phyloP scores from a whole-genome alignment of 352 stramenopile species.

The Globisporangium echinulatum region DNA sequence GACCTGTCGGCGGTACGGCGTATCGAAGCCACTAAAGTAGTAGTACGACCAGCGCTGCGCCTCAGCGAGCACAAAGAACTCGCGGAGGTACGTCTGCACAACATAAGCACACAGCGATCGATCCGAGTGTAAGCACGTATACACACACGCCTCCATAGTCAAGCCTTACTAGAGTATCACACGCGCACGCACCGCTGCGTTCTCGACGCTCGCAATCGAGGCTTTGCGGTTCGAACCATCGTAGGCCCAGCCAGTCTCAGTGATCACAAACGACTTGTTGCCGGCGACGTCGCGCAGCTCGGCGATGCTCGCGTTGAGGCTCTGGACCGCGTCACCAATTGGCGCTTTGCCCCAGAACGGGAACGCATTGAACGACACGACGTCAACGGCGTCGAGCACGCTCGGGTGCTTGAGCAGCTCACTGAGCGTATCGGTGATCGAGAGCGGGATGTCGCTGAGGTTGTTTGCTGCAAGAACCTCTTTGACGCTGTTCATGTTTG shows the following conservation, averaged over 20 bases:
- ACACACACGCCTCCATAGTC: too few species aligned
- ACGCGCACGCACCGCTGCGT: constrained; percentile 17
- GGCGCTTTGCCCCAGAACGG: constrained; percentile 56
- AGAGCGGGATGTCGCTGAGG: constrained; percentile 35
- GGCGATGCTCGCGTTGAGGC: constrained; percentile 43
- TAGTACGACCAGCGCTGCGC: constrained; percentile 27
- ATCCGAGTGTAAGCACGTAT: too few species aligned
- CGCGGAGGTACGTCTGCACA: constrained; percentile 38
- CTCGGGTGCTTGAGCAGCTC: constrained; percentile 42
- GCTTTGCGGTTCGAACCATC: constrained; percentile 24
- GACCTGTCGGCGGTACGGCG: constrained; percentile 17
- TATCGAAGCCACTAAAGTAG: constrained; percentile 28
- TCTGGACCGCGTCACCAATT: constrained; percentile 25
- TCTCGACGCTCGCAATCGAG: constrained; percentile 26
- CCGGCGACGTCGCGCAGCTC: constrained; percentile 23
- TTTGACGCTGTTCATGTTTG: constrained; percentile 54
- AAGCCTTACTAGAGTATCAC: too few species aligned
- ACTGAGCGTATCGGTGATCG: constrained; percentile 58
- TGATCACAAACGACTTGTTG: constrained; percentile 56
- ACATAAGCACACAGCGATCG: too few species aligned
- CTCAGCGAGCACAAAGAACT: constrained; percentile 52
- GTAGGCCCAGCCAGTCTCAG: constrained; percentile 63
- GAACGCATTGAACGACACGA: constrained; percentile 58
- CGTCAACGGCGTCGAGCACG: constrained; percentile 53
- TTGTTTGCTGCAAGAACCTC: constrained; percentile 22